phyloP scores from a whole-genome alignment of 225 moss, liverwort and hornwort species.

The Marchantia paleacea region DNA sequence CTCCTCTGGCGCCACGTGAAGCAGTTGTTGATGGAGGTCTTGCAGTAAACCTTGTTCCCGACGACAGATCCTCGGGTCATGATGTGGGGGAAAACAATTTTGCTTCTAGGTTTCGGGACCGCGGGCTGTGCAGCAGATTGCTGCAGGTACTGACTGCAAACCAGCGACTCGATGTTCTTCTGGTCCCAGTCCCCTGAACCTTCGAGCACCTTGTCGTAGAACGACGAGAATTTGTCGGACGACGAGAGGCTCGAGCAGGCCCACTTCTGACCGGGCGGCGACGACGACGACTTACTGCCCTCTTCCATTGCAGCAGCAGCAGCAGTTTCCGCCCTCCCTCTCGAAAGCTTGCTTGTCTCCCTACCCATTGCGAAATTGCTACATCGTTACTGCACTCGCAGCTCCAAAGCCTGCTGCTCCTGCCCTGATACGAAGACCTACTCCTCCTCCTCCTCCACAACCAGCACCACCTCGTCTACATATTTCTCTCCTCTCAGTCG shows the following conservation, averaged over 20 bases:
- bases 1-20: conserved; percentile 11
- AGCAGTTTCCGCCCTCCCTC: neutral
- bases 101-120: conserved; percentile 16
- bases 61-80: conserved; percentile 30
- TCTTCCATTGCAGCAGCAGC: neutral
- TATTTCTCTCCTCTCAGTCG: neutral
- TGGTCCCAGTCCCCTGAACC: conserved; percentile 16
- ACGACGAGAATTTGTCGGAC: conserved; percentile 30
- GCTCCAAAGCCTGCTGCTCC: neutral
- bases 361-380: neutral
- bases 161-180: conserved; percentile 12
- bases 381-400: neutral
- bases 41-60: conserved; percentile 36
- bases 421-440: neutral
- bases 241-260: conserved; percentile 34
- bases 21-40: conserved; percentile 27
- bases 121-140: neutral
- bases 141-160: conserved; percentile 3
- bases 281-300: conserved; percentile 1
- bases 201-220: conserved; percentile 22
- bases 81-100: conserved; percentile 27
- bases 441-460: neutral
- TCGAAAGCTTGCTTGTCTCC: conserved; percentile 9
- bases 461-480: neutral
- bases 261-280: neutral